Conservation (phyloP, 345 rosid genomes). For the Brassica rapa region DNA sequence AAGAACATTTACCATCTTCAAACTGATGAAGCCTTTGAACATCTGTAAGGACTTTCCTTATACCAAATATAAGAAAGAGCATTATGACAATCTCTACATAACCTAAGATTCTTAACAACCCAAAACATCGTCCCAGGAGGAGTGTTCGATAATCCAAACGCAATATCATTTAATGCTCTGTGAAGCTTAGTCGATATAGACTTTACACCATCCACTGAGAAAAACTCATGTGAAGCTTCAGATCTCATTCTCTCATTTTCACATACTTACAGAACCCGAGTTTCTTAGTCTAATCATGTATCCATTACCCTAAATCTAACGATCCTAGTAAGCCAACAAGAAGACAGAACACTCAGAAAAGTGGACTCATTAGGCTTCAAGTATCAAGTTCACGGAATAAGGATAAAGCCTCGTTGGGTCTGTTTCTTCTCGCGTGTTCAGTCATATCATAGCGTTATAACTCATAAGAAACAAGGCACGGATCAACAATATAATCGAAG, state of each 20-base stretch:
- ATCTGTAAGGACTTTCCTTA: conserved; percentile 75
- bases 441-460: conserved; percentile 68
- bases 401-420: conserved; percentile 70
- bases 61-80: conserved; percentile 62
- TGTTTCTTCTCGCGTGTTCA: conserved; percentile 60
- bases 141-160: conserved; percentile 71
- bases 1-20: conserved; percentile 74
- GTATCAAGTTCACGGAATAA: conserved; percentile 60
- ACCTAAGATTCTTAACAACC: conserved; percentile 78
- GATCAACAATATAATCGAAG: conserved; percentile 57
- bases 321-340: conserved; percentile 78
- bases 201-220: no score
- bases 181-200: no score
- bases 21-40: conserved; percentile 90
- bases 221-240: no score
- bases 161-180: neutral
- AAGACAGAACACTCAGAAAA: conserved; percentile 72
- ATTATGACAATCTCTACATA: conserved; percentile 83
- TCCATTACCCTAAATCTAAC: conserved; percentile 77
- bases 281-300: conserved; percentile 63
- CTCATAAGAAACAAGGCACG: conserved; percentile 54
- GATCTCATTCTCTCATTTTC: conserved; percentile 36
- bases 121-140: conserved; percentile 45
- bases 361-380: conserved; percentile 71
- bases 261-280: conserved; percentile 49